Evolutionary conservation across 805 yeast genomes (phyloP), one percentile per base, ranked within the genome.

Genomic region (Saturnispora saitoi): DNA sequence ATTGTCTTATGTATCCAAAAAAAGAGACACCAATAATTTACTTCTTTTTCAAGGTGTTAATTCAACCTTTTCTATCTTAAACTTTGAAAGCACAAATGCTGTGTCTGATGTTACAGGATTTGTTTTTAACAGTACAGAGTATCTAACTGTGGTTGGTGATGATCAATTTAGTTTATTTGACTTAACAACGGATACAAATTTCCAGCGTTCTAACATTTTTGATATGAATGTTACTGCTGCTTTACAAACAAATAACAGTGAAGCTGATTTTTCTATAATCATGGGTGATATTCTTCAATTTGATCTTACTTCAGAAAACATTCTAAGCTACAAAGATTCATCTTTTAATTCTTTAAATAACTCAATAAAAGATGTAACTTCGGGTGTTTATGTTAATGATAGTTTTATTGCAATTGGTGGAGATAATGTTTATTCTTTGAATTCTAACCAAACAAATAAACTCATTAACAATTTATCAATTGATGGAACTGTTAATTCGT

Each of bases 361-460:
- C 8, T 15, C 51, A 12, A 28, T 44, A 17, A 44, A 41, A 15
- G 39, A 30, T 14, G 32, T 52, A 22, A 37, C 42, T 3, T 22
- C 48, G 6, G 73, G 78, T 1, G 61, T 62, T 45, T 73, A 70
- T 48, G 59, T 76, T 30, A 82, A 85, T 59, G 67, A 67, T 11
- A 60, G 80, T 0, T 51, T 73, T 10, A 66, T 80, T 37, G 74
- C 76, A 0, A 63, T 84, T 43, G 89, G 86, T 8, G 93, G 91
- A 37, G n/a, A 50, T 12, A 54, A 54, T 15, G 32, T 55, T 32
- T 52, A 52, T n/a, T 20, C 48, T 7, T 4, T 54, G 9, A n/a
- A 24, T 3, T 45, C 45, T 10, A 43, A 47, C 15, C 22, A 45
- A 3, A 39, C 48, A 2, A 14, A 45, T 4, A 7, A 38, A 15